These are phyloP conservation scores for Tausonia pullulans DNA, from an alignment of 1,284 basidiomycete genomes.

Conservation along the genomic window DNA sequence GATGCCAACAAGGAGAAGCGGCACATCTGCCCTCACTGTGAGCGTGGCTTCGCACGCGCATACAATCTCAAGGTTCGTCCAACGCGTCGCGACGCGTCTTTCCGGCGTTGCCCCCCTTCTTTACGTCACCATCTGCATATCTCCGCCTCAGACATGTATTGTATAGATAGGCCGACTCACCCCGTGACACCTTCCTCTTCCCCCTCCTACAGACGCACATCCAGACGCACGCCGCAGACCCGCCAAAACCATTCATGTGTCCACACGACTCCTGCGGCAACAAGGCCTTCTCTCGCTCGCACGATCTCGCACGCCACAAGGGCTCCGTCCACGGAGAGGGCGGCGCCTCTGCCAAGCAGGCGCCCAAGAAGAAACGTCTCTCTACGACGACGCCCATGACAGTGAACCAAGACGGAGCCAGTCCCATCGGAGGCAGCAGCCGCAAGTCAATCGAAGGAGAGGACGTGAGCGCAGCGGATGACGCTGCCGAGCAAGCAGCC, in stretches of 20 bases:
- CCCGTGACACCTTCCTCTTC: background rate
- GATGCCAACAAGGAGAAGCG: constrained; percentile 12
- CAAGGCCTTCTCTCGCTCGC: constrained; percentile 15
- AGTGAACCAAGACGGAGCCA: background rate
- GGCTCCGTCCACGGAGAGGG: constrained; percentile 14
- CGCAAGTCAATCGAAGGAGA: background rate
- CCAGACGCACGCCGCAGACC: constrained; percentile 12
- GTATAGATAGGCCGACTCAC: background rate
- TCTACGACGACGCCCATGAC: background rate
- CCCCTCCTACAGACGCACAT: constrained; percentile 8
- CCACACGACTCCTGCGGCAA: constrained; percentile 14
- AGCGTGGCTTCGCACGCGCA: constrained; percentile 10
- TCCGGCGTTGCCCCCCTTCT: background rate
- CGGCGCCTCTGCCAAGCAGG: constrained; percentile 1
- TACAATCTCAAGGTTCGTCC: constrained; percentile 13
- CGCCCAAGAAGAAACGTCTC: constrained; percentile 1
- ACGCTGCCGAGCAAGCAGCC: background rate
- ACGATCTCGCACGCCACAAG: constrained; percentile 14
- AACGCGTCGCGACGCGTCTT: background rate
- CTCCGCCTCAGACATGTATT: background rate
- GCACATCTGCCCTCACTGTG: constrained; percentile 8
- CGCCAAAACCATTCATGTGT: constrained; percentile 15
- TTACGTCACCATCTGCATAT: background rate
- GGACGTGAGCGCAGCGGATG: background rate
- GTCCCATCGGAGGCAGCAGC: background rate